These are phyloP conservation scores for Botrytis tulipae DNA, from an alignment of 2,329 filamentous ascomycete species.

Conservation along the genomic window DNA sequence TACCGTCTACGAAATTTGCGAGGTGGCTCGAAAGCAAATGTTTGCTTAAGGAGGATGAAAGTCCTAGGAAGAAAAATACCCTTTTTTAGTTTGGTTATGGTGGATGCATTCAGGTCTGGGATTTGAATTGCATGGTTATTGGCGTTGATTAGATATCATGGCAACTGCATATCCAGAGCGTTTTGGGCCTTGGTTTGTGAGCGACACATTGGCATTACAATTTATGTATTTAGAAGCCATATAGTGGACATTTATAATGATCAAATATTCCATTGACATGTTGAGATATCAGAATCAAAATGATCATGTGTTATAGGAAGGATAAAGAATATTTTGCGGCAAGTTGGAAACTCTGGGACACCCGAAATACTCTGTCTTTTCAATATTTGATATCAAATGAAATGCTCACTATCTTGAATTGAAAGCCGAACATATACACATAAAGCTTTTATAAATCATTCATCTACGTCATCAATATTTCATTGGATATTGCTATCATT, in stretches of 20 bases:
- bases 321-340: background rate
- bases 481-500: background rate
- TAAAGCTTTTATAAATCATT: background rate
- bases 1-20: constrained; percentile 49
- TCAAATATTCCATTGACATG: background rate
- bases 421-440: background rate
- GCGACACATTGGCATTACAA: background rate
- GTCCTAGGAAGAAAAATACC: background rate
- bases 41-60: constrained; percentile 23
- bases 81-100: background rate
- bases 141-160: background rate
- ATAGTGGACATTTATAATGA: background rate
- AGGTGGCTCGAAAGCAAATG: constrained; percentile 45
- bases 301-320: background rate
- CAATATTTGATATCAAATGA: background rate
- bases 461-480: background rate
- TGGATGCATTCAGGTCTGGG: background rate
- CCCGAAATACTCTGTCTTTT: background rate
- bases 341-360: background rate
- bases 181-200: background rate
- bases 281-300: background rate
- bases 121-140: background rate
- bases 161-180: background rate
- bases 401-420: background rate
- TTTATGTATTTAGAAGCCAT: background rate